A percentile compares a stretch with the other conserved stretches of the same genome.
Evolutionary conservation across 1,139 yeast genomes (phyloP).

Genomic region (Blastobotrys malaysiensis): DNA sequence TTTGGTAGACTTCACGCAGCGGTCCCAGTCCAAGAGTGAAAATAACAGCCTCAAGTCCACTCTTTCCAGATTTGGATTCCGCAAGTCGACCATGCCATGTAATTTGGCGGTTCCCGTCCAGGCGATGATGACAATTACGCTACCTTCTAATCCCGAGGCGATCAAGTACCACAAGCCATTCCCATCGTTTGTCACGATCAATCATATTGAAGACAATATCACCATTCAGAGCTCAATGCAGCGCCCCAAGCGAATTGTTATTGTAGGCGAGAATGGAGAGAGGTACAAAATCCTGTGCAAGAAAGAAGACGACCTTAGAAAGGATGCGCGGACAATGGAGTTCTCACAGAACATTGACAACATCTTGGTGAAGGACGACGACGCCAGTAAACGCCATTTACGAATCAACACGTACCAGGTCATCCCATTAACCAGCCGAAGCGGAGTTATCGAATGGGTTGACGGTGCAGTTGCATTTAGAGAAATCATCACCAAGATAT

Average conservation of each 20-base stretch:
- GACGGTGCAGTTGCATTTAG: constrained; percentile 77
- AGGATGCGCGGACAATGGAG: constrained; percentile 93
- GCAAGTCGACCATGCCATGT: constrained; percentile 44
- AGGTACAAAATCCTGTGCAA: constrained; percentile 74
- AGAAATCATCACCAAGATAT: constrained; percentile 49
- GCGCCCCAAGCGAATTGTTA: constrained; percentile 72
- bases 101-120: constrained; percentile 78
- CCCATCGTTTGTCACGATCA: constrained; percentile 47
- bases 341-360: constrained; percentile 84
- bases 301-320: constrained; percentile 83
- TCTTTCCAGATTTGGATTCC: constrained; percentile 4
- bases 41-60: constrained; percentile 1
- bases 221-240: constrained; percentile 76
- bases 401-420: constrained; percentile 81
- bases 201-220: constrained; percentile 57
- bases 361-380: constrained; percentile 58
- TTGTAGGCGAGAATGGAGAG: constrained; percentile 74
- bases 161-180: constrained; percentile 47
- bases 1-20: constrained; percentile 19
- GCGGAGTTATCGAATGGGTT: constrained; percentile 94
- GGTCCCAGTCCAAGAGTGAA: not conserved
- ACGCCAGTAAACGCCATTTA: constrained; percentile 66
- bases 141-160: constrained; percentile 50
- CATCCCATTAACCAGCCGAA: constrained; percentile 75
- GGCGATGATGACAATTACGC: constrained; percentile 59